Evolutionary conservation across 192 early-diverging fungal species (phyloP), one percentile per base, ranked within the genome.

Genomic region (Rhizophlyctis rosea): DNA sequence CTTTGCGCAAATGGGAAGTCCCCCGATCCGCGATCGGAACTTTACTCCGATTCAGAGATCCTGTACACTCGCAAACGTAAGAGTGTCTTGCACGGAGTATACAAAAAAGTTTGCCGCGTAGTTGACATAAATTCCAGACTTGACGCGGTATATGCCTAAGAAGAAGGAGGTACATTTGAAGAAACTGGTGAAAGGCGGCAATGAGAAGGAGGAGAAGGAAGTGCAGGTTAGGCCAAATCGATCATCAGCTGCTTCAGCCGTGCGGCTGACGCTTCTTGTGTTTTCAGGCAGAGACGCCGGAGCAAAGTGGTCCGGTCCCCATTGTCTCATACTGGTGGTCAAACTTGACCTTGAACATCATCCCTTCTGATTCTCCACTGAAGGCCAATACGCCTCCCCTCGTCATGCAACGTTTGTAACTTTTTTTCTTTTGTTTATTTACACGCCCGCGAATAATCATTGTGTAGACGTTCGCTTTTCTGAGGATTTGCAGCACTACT

Each of bases 271-370:
- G n/a, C 16, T 61, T 48, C 4, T 3, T 61, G 61, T 25, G 28
- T n/a, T n/a, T n/a, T n/a, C n/a, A n/a, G n/a, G n/a, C n/a, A n/a
- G n/a, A n/a, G n/a, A n/a, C n/a, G n/a, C n/a, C n/a, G n/a, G n/a
- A n/a, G n/a, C n/a, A n/a, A n/a, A n/a, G n/a, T n/a, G n/a, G n/a
- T n/a, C n/a, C 48, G 1, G 39, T 54, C 35, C 63, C 72, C 0
- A 78, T 74, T 31, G 74, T 90, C 24, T 87, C 89, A 14, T 88
- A 92, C 75, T 92, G 89, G 89, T 86, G 86, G 71, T 69, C 76
- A 49, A 92, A 92, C 69, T 58, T 91, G 44, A 92, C 91, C 7
- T 55, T 92, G 28, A 68, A 58, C 59, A 53, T 91, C 4, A 62
- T 92, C 30, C 70, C 76, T 7, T 78, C 79, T 18, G 65, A 72